A percentile compares a stretch with the other conserved stretches of the same genome.
Evolutionary conservation across 306 rosid genomes (phyloP).

Genomic region (Prinsepia uniflora): DNA sequence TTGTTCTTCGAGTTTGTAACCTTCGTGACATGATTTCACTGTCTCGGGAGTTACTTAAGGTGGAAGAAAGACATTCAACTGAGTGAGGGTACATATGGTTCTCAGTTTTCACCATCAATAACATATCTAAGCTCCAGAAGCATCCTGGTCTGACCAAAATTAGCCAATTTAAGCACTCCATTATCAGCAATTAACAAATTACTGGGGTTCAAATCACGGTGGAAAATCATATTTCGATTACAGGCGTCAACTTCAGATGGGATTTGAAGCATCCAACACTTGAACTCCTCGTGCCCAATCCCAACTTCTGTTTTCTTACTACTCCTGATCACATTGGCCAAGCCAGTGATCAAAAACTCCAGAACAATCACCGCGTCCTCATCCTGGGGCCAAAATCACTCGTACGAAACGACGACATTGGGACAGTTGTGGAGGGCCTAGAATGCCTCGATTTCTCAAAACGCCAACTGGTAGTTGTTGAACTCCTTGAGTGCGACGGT

Average conservation of each 20-base stretch:
- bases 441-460: background rate
- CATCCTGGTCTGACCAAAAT: constrained; percentile 97
- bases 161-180: constrained; percentile 79
- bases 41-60: constrained; percentile 32
- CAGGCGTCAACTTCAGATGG: constrained; percentile 69
- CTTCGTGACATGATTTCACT: constrained; percentile 28
- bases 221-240: constrained; percentile 61
- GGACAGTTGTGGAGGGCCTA: constrained; percentile 45
- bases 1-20: constrained; percentile 33
- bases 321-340: constrained; percentile 50
- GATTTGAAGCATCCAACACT: constrained; percentile 80
- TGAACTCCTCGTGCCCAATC: constrained; percentile 48
- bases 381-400: constrained; percentile 86
- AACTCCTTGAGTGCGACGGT: background rate
- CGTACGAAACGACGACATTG: constrained; percentile 66
- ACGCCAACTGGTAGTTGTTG: background rate
- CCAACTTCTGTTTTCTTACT: constrained; percentile 43
- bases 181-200: constrained; percentile 70
- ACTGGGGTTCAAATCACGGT: constrained; percentile 78
- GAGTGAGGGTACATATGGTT: constrained; percentile 29
- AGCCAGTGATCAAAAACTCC: constrained; percentile 53
- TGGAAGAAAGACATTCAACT: constrained; percentile 28
- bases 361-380: constrained; percentile 93
- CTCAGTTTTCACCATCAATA: constrained; percentile 38
- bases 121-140: constrained; percentile 51